phyloP scores from a whole-genome alignment of 2,329 filamentous ascomycete genomes.

The Metarhizium anisopliae region DNA sequence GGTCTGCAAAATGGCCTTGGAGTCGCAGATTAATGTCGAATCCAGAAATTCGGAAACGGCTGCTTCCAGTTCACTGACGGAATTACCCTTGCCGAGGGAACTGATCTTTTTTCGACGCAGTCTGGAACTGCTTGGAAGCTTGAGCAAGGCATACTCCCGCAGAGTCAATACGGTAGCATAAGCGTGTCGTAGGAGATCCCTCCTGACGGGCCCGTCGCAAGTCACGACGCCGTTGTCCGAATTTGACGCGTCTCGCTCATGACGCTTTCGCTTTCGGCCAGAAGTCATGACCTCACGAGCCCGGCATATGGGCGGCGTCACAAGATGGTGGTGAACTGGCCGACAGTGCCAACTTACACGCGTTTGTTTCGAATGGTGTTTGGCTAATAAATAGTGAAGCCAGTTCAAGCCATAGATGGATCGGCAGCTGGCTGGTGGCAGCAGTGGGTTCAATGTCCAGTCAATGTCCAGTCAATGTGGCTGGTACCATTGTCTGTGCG shows the following conservation, averaged over 20 bases:
- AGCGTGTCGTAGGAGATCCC: slow-evolving; percentile 59
- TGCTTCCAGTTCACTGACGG: slow-evolving; percentile 23
- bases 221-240: not conserved
- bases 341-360: not conserved
- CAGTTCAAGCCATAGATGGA: no score
- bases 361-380: not conserved
- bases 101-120: slow-evolving; percentile 49
- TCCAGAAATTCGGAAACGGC: slow-evolving; percentile 55
- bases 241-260: not conserved
- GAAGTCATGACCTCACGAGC: slow-evolving; percentile 14
- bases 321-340: not conserved
- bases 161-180: slow-evolving; percentile 59
- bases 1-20: slow-evolving; percentile 14
- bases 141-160: slow-evolving; percentile 59
- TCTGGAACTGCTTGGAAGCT: slow-evolving; percentile 58
- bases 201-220: slow-evolving; percentile 24
- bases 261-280: slow-evolving; percentile 19
- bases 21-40: slow-evolving; percentile 54
- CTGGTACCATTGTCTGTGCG: not conserved
- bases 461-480: not conserved
- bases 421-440: no score
- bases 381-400: not conserved
- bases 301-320: not conserved
- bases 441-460: not conserved
- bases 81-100: slow-evolving; percentile 27